A percentile compares a stretch with the other conserved stretches of the same genome.
phyloP scores from a whole-genome alignment of 208 protist genomes.

The Leishmania guyanensis region DNA sequence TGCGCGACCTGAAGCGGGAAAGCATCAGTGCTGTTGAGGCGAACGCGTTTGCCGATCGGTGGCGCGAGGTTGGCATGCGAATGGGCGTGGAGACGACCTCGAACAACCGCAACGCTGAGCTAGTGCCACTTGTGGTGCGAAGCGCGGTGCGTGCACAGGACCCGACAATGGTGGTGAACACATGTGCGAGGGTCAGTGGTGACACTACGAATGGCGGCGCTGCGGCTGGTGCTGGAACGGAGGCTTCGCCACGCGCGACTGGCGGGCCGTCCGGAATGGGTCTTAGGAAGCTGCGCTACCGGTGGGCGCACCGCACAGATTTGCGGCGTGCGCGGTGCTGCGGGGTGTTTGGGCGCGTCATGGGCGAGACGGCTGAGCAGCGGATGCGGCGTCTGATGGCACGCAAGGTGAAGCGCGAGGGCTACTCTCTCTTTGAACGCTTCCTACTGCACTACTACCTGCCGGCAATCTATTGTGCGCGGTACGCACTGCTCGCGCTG shows the following conservation, averaged over 20 bases:
- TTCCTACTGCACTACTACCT: slow-evolving; percentile 33
- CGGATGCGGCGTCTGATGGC: slow-evolving; percentile 38
- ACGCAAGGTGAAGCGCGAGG: slow-evolving; percentile 37
- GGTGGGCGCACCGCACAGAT: slow-evolving; percentile 32
- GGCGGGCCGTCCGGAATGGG: slow-evolving; percentile 32
- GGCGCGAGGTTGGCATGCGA: slow-evolving; percentile 13
- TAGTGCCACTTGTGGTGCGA: slow-evolving; percentile 35
- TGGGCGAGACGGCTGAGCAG: slow-evolving; percentile 35
- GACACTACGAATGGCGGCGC: background rate
- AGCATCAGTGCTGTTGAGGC: slow-evolving; percentile 10
- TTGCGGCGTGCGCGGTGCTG: slow-evolving; percentile 24
- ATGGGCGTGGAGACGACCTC: slow-evolving; percentile 21
- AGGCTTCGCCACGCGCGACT: slow-evolving; percentile 3
- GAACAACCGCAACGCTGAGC: slow-evolving; percentile 16
- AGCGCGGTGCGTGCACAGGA: slow-evolving; percentile 42
- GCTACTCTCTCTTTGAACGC: slow-evolving; percentile 49
- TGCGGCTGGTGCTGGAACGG: background rate
- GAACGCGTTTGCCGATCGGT: slow-evolving; percentile 25
- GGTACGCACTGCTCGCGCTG: slow-evolving; percentile 28
- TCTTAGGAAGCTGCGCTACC: slow-evolving; percentile 34
- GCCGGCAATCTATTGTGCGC: slow-evolving; percentile 18
- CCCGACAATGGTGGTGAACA: slow-evolving; percentile 26
- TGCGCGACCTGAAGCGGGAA: slow-evolving; percentile 10
- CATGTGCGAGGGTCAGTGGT: background rate
- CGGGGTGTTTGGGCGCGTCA: slow-evolving; percentile 35